Conservation (phyloP, 169 alveolate species). For the Babesia caballi region DNA sequence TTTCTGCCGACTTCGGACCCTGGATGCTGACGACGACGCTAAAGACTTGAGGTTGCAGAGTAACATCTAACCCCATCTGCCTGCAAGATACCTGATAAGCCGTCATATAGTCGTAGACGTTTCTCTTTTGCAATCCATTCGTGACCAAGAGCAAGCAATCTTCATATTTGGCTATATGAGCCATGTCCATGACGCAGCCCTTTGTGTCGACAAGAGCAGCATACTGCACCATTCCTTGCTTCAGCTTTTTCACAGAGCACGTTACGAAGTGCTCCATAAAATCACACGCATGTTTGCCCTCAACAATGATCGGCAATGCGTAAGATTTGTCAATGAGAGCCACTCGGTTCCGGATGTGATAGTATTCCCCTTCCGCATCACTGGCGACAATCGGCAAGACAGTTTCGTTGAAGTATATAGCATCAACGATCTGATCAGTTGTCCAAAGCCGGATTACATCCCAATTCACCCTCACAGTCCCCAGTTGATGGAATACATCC, state of each 20-base stretch:
- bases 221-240: slow-evolving; percentile 42
- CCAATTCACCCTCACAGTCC: background rate
- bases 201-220: slow-evolving; percentile 66
- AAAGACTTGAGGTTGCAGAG: slow-evolving; percentile 39
- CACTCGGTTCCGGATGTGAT: slow-evolving; percentile 55
- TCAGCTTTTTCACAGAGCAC: slow-evolving; percentile 53
- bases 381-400: background rate
- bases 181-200: slow-evolving; percentile 66
- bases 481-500: slow-evolving; percentile 6
- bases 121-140: slow-evolving; percentile 67
- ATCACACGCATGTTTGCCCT: slow-evolving; percentile 56
- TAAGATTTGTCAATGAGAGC: slow-evolving; percentile 62
- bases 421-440: background rate
- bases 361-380: slow-evolving; percentile 27
- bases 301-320: slow-evolving; percentile 45
- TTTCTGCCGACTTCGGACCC: slow-evolving; percentile 62
- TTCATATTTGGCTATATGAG: slow-evolving; percentile 60
- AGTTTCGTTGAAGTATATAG: background rate
- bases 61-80: slow-evolving; percentile 64
- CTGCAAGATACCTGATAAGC: slow-evolving; percentile 65
- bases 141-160: slow-evolving; percentile 54
- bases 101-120: slow-evolving; percentile 66
- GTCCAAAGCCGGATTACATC: background rate
- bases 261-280: slow-evolving; percentile 68
- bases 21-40: slow-evolving; percentile 57